Evolutionary conservation across 257 asterid species (phyloP).

Genomic region (Pogostemon cablin): DNA sequence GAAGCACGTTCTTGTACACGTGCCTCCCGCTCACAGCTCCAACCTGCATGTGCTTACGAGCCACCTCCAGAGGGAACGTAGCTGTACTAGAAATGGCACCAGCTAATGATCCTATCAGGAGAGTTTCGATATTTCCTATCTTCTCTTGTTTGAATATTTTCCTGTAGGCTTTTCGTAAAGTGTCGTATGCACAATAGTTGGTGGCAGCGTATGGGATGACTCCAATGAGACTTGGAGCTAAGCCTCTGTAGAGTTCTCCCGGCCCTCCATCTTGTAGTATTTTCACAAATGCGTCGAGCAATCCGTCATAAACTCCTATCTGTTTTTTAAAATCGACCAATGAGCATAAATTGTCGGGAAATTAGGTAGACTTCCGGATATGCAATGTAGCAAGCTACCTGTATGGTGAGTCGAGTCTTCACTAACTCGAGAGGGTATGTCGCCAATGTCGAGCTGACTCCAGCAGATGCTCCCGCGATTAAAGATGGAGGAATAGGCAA

Average conservation of each 20-base stretch:
- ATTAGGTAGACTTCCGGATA: slow-evolving; percentile 9
- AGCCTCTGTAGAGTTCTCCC: slow-evolving; percentile 90
- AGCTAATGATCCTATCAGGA: slow-evolving; percentile 83
- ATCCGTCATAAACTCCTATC: slow-evolving; percentile 78
- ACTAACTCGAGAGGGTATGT: slow-evolving; percentile 95
- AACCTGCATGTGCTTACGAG: slow-evolving; percentile 93
- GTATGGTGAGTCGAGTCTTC: slow-evolving; percentile 89
- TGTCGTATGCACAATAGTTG: slow-evolving; percentile 87
- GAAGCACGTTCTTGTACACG: slow-evolving; percentile 78
- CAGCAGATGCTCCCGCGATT: slow-evolving; percentile 95
- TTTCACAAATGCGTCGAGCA: slow-evolving; percentile 80
- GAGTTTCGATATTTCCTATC: slow-evolving; percentile 85
- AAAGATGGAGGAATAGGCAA: slow-evolving; percentile 78
- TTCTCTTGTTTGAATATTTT: slow-evolving; percentile 62
- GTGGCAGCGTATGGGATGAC: slow-evolving; percentile 95
- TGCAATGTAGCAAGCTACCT: slow-evolving; percentile 47
- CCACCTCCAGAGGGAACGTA: slow-evolving; percentile 93
- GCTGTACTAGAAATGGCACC: slow-evolving; percentile 97
- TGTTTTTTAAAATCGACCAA: slow-evolving; percentile 32
- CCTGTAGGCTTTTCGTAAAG: slow-evolving; percentile 65
- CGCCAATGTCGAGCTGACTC: slow-evolving; percentile 84
- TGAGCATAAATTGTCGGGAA: not conserved
- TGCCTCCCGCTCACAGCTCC: slow-evolving; percentile 87
- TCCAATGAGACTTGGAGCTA: slow-evolving; percentile 82
- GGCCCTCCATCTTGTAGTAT: slow-evolving; percentile 85